Conservation (phyloP, 305 asterid species). For the Coffea humblotiana region DNA sequence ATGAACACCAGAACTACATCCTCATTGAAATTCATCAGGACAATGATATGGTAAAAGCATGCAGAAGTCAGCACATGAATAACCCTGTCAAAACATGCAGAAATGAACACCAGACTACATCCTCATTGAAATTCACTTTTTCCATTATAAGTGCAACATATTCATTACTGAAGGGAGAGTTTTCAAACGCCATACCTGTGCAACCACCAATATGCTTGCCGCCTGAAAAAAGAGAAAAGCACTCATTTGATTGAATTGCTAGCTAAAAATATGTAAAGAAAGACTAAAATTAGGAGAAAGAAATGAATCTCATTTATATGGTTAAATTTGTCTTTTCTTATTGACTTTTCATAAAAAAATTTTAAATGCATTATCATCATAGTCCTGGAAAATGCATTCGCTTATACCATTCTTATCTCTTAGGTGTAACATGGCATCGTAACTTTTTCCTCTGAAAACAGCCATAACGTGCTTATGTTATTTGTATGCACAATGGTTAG, state of each 20-base stretch:
- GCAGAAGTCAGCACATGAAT: background rate
- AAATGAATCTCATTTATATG: background rate
- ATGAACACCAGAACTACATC: too few species aligned
- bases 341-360: background rate
- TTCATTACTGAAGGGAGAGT: background rate
- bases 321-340: background rate
- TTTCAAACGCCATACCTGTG: conserved; percentile 23
- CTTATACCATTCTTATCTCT: background rate
- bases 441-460: background rate
- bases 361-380: background rate
- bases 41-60: too few species aligned
- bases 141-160: background rate
- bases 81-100: background rate
- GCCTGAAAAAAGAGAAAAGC: conserved; percentile 20
- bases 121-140: too few species aligned
- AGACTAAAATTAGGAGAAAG: conserved; percentile 4
- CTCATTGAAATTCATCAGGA: background rate
- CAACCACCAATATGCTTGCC: conserved; percentile 36
- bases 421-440: background rate
- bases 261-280: background rate
- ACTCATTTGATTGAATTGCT: background rate
- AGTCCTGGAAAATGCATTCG: background rate
- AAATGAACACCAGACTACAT: too few species aligned
- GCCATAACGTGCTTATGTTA: background rate
- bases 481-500: background rate